These are phyloP conservation scores for Claviceps quebecensis DNA, from an alignment of 2,329 filamentous ascomycete genomes.

Conservation along the genomic window DNA sequence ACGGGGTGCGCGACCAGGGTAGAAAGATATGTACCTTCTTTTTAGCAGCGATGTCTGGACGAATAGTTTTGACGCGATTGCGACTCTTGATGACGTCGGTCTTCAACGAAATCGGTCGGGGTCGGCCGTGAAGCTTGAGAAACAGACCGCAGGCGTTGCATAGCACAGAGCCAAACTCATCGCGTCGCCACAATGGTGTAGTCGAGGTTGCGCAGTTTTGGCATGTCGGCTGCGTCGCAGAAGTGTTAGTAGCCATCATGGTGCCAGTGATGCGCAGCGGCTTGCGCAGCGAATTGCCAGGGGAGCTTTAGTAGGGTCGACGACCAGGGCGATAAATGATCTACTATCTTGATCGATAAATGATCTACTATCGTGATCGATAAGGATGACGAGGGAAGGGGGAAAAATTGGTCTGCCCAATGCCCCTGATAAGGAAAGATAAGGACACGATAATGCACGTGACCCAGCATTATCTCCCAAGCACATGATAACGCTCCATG, in stretches of 20 bases:
- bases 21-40: slow-evolving; percentile 52
- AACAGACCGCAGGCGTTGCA: slow-evolving; percentile 98
- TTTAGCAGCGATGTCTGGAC: slow-evolving; percentile 63
- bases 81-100: slow-evolving; percentile 99
- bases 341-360: slow-evolving; percentile 20
- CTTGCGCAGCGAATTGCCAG: slow-evolving; percentile 14
- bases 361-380: slow-evolving; percentile 22
- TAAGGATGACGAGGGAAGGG: slow-evolving; percentile 23
- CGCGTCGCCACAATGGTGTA: slow-evolving; percentile 91
- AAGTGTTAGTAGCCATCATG: slow-evolving; percentile 44
- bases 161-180: slow-evolving; percentile 87
- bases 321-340: slow-evolving; percentile 17
- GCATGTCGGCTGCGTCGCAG: slow-evolving; percentile 73
- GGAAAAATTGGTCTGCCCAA: slow-evolving; percentile 18
- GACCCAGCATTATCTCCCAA: slow-evolving; percentile 11
- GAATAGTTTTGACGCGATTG: slow-evolving; percentile 85
- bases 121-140: slow-evolving; percentile 86
- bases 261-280: slow-evolving; percentile 16
- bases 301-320: slow-evolving; percentile 12
- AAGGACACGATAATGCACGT: slow-evolving; percentile 18
- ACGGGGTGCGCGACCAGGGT: neutral
- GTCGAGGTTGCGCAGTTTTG: slow-evolving; percentile 94
- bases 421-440: slow-evolving; percentile 23
- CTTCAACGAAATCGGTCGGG: slow-evolving; percentile 90
- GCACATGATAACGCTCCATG: slow-evolving; percentile 2